A percentile compares a stretch with the other conserved stretches of the same genome.
Conservation (phyloP, 1,284 basidiomycete species). For the Cystobasidium slooffiae region DNA sequence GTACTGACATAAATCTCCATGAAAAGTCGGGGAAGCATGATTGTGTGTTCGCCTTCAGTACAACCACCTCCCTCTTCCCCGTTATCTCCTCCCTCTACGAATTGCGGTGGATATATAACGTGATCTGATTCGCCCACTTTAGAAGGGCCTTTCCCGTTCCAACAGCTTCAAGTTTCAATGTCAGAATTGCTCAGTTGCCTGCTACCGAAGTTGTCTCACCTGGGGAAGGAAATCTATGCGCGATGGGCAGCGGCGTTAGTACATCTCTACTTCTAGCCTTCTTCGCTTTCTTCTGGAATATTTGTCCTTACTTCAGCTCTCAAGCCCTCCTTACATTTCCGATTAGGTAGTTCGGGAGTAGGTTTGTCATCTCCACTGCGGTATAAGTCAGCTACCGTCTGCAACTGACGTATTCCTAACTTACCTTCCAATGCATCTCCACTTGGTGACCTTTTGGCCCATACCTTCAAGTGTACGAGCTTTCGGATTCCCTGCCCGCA, state of each 20-base stretch:
- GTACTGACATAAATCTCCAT: constrained; percentile 8
- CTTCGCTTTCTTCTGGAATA: background rate
- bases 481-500: no score
- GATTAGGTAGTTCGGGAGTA: background rate
- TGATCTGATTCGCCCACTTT: background rate
- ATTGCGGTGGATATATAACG: background rate
- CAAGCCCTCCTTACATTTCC: background rate
- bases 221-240: constrained; percentile 4
- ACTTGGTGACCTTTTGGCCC: no score
- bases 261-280: background rate
- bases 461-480: no score
- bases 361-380: background rate
- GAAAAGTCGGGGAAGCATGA: background rate
- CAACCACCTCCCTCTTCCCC: background rate
- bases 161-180: background rate
- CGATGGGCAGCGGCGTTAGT: background rate
- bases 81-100: background rate
- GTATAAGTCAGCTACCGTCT: background rate
- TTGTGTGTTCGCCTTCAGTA: background rate
- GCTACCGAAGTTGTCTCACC: background rate
- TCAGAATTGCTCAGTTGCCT: background rate
- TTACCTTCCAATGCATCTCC: no score
- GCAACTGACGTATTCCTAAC: no score
- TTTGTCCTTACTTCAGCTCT: constrained; percentile 1
- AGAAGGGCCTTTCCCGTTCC: background rate